These are phyloP conservation scores for Phytophthora litchii DNA, from an alignment of 352 stramenopile species.

Conservation along the genomic window DNA sequence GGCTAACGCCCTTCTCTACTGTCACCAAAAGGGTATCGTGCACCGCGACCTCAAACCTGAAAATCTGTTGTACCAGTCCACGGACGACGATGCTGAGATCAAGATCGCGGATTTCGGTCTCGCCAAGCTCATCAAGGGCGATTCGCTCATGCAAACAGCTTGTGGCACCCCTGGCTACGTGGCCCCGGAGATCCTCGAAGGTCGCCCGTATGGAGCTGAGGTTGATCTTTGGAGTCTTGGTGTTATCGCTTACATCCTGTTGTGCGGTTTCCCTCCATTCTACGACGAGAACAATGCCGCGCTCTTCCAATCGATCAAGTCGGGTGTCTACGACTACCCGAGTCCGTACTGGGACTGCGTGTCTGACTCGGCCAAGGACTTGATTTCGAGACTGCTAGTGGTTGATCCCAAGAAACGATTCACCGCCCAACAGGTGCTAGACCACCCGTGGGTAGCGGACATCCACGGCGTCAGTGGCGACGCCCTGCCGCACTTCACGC, in stretches of 20 bases:
- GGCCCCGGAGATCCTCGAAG: conserved; percentile 95
- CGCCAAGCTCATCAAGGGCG: conserved; percentile 91
- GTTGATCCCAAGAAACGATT: conserved; percentile 91
- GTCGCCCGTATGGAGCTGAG: conserved; percentile 92
- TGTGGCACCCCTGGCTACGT: conserved; percentile 97
- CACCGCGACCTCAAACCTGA: conserved; percentile 91
- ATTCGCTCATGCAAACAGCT: conserved; percentile 94
- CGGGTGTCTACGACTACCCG: conserved; percentile 91
- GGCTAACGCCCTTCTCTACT: conserved; percentile 83
- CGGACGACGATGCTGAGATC: conserved; percentile 91
- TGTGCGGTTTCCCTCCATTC: conserved; percentile 96
- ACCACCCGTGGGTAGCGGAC: conserved; percentile 88
- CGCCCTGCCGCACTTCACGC: conserved; percentile 85
- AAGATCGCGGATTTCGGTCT: conserved; percentile 95
- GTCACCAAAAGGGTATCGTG: conserved; percentile 90
- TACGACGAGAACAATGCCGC: conserved; percentile 93
- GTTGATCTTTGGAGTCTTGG: conserved; percentile 96
- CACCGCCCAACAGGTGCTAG: conserved; percentile 83
- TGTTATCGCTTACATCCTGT: conserved; percentile 96
- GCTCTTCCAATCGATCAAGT: conserved; percentile 91
- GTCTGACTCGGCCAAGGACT: conserved; percentile 90
- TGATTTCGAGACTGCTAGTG: conserved; percentile 92
- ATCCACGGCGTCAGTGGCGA: conserved; percentile 77
- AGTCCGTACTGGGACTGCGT: conserved; percentile 95
- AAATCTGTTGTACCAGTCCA: conserved; percentile 89